Percentiles rank a stretch among this genome's conserved stretches.
Evolutionary conservation across 768 basidiomycete genomes (phyloP).

Genomic region (Mycena kentingensis): DNA sequence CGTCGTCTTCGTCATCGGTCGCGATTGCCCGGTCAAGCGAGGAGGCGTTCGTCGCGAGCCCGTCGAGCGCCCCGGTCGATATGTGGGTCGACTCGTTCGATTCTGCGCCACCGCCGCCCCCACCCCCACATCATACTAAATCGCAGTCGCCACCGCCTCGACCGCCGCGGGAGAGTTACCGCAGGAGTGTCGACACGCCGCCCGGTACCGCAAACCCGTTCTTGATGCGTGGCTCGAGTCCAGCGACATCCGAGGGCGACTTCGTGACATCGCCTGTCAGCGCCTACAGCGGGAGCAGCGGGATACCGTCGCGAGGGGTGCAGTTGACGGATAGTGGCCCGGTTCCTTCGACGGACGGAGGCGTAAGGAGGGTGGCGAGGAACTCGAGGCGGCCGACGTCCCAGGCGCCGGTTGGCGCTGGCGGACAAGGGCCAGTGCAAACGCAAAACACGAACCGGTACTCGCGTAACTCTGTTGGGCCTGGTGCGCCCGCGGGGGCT

Average conservation of each 20-base stretch:
- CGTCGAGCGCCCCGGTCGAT: constrained; percentile 36
- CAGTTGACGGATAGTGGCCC: constrained; percentile 83
- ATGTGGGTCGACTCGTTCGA: constrained; percentile 43
- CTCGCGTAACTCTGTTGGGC: constrained; percentile 58
- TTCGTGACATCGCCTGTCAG: constrained; percentile 36
- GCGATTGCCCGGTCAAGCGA: constrained; percentile 50
- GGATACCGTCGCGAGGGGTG: constrained; percentile 58
- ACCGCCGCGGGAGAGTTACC: constrained; percentile 19
- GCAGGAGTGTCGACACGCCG: constrained; percentile 33
- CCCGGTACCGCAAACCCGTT: constrained; percentile 60
- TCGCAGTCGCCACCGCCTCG: constrained; percentile 20
- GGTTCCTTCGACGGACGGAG: constrained; percentile 71
- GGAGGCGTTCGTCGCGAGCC: constrained; percentile 47
- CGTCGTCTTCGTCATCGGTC: constrained; percentile 52
- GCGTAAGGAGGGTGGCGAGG: constrained; percentile 75
- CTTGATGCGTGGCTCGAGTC: constrained; percentile 38
- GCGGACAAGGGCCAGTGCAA: constrained; percentile 14
- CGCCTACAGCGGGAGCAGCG: constrained; percentile 37
- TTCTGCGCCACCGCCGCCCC: no score
- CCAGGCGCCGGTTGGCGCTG: constrained; percentile 42
- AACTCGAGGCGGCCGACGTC: constrained; percentile 59
- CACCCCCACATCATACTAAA: no score
- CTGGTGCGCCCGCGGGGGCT: constrained; percentile 76
- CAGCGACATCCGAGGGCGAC: constrained; percentile 42
- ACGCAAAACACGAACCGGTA: constrained; percentile 61